Evolutionary conservation across 2,329 filamentous ascomycete species (phyloP).

Genomic region (Mycosphaerella sp.): DNA sequence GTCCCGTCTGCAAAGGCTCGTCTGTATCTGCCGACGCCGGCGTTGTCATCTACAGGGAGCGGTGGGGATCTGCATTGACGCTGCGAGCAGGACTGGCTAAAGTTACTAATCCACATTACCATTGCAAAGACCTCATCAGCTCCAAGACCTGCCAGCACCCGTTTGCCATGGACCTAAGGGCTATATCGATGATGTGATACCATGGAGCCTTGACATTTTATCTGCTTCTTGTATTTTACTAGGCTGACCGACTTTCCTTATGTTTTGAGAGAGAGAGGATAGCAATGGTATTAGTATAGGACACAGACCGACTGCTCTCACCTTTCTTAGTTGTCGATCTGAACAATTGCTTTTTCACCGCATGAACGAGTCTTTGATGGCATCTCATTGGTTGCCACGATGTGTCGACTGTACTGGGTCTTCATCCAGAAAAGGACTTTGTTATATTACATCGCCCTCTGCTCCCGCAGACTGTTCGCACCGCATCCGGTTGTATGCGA

Average conservation of each 20-base stretch:
- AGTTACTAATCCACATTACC: slow-evolving; percentile 30
- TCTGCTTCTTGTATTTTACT: slow-evolving; percentile 20
- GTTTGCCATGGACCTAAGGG: slow-evolving; percentile 1
- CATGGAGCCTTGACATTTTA: slow-evolving; percentile 25
- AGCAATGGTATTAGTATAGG: slow-evolving; percentile 17
- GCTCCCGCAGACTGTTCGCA: no score
- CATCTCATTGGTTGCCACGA: no score
- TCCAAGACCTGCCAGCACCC: slow-evolving; percentile 7
- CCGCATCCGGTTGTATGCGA: no score
- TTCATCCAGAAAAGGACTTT: no score
- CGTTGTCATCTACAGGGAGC: slow-evolving; percentile 6
- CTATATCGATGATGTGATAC: slow-evolving; percentile 28
- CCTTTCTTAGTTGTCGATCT: not conserved
- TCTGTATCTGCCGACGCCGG: slow-evolving; percentile 5
- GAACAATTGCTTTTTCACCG: no score
- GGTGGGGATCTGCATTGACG: slow-evolving; percentile 10
- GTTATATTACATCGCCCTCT: no score
- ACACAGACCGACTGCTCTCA: slow-evolving; percentile 5
- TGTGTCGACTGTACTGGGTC: no score
- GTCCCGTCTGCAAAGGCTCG: not conserved
- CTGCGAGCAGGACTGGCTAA: slow-evolving; percentile 22
- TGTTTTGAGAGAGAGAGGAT: slow-evolving; percentile 13
- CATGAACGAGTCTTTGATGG: no score
- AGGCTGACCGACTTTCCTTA: slow-evolving; percentile 17
- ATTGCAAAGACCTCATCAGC: slow-evolving; percentile 23